Conservation (phyloP, 352 stramenopile species). For the Phytophthora palmivora region DNA sequence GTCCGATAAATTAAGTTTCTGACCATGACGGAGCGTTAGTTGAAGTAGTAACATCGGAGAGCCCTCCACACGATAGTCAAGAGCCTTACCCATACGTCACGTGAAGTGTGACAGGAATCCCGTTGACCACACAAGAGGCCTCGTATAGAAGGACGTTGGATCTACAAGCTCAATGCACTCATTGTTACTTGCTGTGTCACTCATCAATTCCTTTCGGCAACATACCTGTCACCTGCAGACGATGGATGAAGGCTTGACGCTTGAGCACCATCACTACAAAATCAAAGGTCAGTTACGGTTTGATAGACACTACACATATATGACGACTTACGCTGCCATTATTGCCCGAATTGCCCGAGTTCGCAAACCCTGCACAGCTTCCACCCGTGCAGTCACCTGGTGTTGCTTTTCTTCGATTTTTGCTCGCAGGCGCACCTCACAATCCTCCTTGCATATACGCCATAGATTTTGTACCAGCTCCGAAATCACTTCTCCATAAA, state of each 20-base stretch:
- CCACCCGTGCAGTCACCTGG: slow-evolving; percentile 69
- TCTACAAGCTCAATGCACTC: slow-evolving; percentile 21
- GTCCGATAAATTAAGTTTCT: slow-evolving; percentile 77
- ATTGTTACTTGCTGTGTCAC: slow-evolving; percentile 1
- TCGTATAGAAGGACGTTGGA: slow-evolving; percentile 86
- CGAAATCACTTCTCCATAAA: slow-evolving; percentile 78
- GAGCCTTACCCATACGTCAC: slow-evolving; percentile 73
- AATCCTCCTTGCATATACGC: slow-evolving; percentile 58
- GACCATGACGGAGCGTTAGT: slow-evolving; percentile 4
- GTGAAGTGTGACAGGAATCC: slow-evolving; percentile 70
- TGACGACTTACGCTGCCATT: slow-evolving; percentile 63
- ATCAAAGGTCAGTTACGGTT: slow-evolving; percentile 5
- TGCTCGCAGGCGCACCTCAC: slow-evolving; percentile 55
- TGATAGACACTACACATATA: not conserved
- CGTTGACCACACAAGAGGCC: slow-evolving; percentile 77
- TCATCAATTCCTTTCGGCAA: not conserved
- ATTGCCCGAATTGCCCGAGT: slow-evolving; percentile 60
- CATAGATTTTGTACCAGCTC: slow-evolving; percentile 78
- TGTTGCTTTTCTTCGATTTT: slow-evolving; percentile 87
- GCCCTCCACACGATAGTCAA: not conserved
- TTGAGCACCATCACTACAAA: slow-evolving; percentile 51
- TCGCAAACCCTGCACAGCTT: slow-evolving; percentile 69
- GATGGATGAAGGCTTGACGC: slow-evolving; percentile 52
- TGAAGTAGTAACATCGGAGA: not conserved
- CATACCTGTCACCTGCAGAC: slow-evolving; percentile 39